Base-by-base conservation (phyloP, 768 basidiomycete species). In the Collybiopsis luxurians region DNA sequence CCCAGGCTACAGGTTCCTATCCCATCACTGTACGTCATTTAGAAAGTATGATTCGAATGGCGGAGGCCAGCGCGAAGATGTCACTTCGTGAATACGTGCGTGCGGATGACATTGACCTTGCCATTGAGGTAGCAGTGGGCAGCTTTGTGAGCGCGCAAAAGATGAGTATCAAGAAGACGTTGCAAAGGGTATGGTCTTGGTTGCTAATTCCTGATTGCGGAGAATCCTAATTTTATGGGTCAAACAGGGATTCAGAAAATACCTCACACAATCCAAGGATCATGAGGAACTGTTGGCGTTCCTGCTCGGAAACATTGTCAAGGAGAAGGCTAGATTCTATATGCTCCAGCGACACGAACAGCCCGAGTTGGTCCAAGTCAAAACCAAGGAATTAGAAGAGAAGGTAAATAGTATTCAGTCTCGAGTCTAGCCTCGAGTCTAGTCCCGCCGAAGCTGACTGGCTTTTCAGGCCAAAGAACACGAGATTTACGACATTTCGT, bases 11-110 rank as follows among this genome's bases (percentile, higher is more conserved):
- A 1, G 96, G 96, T n/a, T 98, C 96, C 21, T 97, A 92, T 74
- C 97, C 97, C 2, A 97, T 99, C 69, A 99, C 97, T 9, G 90
- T 98, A 48, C 92, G 97, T 56, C 97, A 98, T 67, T 73, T 99
- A 57, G 97, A 99, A 75, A 96, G 94, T 69, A 97, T 97, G 92
- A 98, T 99, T 73, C 89, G 97, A 39, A 98, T 98, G 96, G 84
- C 93, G 2, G 97, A 99, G 72, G 96, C 97, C 13, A 94, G 91
- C 66, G 97, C 97, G 23, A 97, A 96, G 79, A 98, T 99, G 97
- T 87, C 95, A 48, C 76, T 99, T 60, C 82, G 97, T 53, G 96
- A 98, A 72, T 98, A 93, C 66, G 97, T 98, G 30, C 84, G 97
- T 45, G 79, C 88, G 38, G 97, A 98, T 69, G 97, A 99, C 68